Base-by-base conservation (phyloP, 2,329 filamentous ascomycete species). In the Calonectria multiphialidica region DNA sequence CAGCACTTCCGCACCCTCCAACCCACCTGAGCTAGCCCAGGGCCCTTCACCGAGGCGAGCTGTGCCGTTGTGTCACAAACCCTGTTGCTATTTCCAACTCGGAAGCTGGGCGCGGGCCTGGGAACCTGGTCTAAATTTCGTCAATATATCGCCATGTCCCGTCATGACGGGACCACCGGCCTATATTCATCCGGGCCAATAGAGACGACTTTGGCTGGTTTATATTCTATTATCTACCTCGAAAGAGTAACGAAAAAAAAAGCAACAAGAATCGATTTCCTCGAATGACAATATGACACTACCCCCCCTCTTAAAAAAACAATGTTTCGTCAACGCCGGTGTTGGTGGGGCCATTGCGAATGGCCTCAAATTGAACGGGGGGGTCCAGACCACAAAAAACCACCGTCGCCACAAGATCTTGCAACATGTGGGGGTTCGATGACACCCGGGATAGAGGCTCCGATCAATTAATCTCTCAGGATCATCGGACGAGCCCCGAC, bases 401-500 rank as follows among this genome's bases (percentile, higher is more conserved):
- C 57, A 59, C 47, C 49, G 47, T 28, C 30, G 64, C 53, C 53
- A 63, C 40, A 30, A 57, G 30, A 68, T 67, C 68, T 65, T 45
- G 44, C 35, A 35, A 37, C 18, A 42, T 61, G 59, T 72, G 70
- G 70, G 70, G 65, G 42, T 49, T 45, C 53, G 25, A 49, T 23
- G 45, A 68, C 55, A 57, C 42, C 53, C 23, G 71, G 66, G 66
- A 49, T 16, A 59, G 64, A 40, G 45, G 69, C 35, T 69, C 57
- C 71, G 71, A 66, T 69, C 74, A 71, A 59, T 57, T 64, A 71
- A 77, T 73, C 62, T 70, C 63, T 70, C 53, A 68, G 21, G 76
- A 72, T 67, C 76, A 35, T 79, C 76, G 78, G 75, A 64, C 53
- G 66, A 74, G 50, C 74, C 33, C 77, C 78, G 78, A 79, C 40